Evolutionary conservation across 2,329 filamentous ascomycete genomes (phyloP), one percentile per base, ranked within the genome.

Genomic region (Harringtonia lauricola): DNA sequence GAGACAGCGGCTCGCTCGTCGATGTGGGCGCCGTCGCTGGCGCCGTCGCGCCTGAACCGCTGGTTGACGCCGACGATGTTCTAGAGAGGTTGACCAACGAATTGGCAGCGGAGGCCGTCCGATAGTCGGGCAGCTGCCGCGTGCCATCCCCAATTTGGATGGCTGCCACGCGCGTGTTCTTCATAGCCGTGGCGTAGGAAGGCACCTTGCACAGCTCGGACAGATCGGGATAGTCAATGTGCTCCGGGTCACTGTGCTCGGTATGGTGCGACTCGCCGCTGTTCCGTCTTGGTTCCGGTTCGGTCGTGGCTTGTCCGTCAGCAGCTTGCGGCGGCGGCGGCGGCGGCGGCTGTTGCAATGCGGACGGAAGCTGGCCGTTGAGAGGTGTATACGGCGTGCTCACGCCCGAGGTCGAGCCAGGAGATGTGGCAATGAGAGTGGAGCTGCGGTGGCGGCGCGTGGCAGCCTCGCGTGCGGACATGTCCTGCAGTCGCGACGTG

Each of bases 161-260:
- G 29, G 71, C 68, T 41, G 74, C 70, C 15, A 77, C 73, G 10
- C 49, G 44, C 6, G 79, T 76, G 1, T 79, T 76, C 49, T 75
- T 76, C 22, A 87, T 76, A 0, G 84, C 84, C 1, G 84, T 88
- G 15, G 74, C 73, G 58, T 89, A 89, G 45, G 83, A 88, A 1
- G 84, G 84, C 2, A 89, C 83, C 51, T 83, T 83, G 57, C 71
- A 83, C 35, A 88, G 64, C 50, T 79, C 74, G 39, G 74, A 72
- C 51, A 86, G 63, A 49, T 83, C 78, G 17, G 70, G 64, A 39
- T 70, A 68, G 47, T 80, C 73, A 39, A 70, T 54, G 49, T 79
- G 72, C 51, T 79, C 71, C 4, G 71, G 70, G 8, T 75, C 78
- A 49, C 70, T 68, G 44, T 70, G 65, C 5, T 70, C 70, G 15